phyloP scores from a whole-genome alignment of 345 rosid genomes.

The Rhizophora mangle region DNA sequence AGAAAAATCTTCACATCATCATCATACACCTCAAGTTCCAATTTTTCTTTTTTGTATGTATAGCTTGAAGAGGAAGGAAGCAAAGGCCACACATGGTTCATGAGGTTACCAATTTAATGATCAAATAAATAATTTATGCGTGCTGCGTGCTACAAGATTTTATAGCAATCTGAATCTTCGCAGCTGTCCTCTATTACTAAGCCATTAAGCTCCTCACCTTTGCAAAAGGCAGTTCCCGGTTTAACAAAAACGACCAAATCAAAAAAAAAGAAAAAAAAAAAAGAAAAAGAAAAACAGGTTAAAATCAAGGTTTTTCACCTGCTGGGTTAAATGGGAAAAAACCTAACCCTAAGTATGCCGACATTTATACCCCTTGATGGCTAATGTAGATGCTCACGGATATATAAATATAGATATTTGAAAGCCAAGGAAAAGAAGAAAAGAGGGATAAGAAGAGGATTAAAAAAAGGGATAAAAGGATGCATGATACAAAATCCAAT shows the following conservation, averaged over 20 bases:
- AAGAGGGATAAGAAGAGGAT: not conserved
- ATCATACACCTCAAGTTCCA: constrained; percentile 12
- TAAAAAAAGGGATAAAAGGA: not conserved
- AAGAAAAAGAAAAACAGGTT: not conserved
- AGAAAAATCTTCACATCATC: constrained; percentile 13
- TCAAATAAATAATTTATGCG: no score
- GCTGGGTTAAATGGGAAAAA: constrained; percentile 20
- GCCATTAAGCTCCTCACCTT: no score
- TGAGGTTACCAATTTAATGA: not conserved
- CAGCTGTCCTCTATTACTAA: no score
- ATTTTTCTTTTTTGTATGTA: not conserved
- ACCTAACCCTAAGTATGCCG: constrained; percentile 45
- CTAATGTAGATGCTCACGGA: not conserved
- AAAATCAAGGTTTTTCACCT: not conserved
- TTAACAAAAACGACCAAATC: not conserved
- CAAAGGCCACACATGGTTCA: not conserved
- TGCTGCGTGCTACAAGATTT: no score
- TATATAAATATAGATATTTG: not conserved
- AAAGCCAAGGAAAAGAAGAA: not conserved
- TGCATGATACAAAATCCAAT: constrained; percentile 10
- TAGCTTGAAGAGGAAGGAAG: constrained; percentile 18
- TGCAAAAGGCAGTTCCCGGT: not conserved
- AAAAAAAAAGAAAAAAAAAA: not conserved
- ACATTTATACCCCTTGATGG: not conserved
- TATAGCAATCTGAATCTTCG: no score